Evolutionary conservation across 2,329 filamentous ascomycete species (phyloP).

Genomic region (Saccharata proteae): DNA sequence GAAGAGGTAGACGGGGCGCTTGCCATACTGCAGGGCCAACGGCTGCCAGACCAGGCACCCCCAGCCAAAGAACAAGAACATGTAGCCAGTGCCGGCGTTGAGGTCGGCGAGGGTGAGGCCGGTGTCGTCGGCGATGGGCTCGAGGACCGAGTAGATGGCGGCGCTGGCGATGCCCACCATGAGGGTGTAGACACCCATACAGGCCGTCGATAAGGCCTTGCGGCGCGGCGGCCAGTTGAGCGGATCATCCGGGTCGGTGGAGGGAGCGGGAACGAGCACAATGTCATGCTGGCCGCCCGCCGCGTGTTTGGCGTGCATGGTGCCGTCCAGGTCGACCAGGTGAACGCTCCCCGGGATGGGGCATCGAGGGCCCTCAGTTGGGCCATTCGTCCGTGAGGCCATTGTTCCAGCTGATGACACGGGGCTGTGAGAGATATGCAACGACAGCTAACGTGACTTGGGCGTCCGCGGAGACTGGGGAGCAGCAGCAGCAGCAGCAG

Average conservation of each 20-base stretch:
- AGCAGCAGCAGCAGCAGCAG: too few species aligned
- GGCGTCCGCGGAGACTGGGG: too few species aligned
- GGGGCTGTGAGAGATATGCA: too few species aligned
- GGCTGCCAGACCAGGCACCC: constrained; percentile 42
- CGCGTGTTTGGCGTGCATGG: constrained; percentile 24
- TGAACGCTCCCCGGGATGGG: constrained; percentile 30
- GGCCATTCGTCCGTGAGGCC: too few species aligned
- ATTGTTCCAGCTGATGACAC: too few species aligned
- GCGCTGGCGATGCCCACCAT: constrained; percentile 38
- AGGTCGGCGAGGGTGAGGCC: constrained; percentile 33
- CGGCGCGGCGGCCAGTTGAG: constrained; percentile 21
- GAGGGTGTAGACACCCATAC: constrained; percentile 35
- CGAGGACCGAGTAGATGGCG: constrained; percentile 39
- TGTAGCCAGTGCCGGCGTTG: constrained; percentile 39
- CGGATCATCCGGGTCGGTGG: constrained; percentile 22
- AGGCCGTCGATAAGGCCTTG: constrained; percentile 25
- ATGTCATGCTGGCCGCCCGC: constrained; percentile 24
- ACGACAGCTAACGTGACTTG: too few species aligned
- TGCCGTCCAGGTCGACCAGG: constrained; percentile 29
- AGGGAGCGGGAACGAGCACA: constrained; percentile 28
- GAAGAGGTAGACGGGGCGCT: constrained; percentile 36
- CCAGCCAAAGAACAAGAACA: constrained; percentile 42
- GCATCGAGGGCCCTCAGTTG: too few species aligned
- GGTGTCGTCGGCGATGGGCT: constrained; percentile 35
- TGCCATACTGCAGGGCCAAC: constrained; percentile 40